Evolutionary conservation across 495 filamentous ascomycete species (phyloP).

Genomic region (Staphylotrichum longicolle): DNA sequence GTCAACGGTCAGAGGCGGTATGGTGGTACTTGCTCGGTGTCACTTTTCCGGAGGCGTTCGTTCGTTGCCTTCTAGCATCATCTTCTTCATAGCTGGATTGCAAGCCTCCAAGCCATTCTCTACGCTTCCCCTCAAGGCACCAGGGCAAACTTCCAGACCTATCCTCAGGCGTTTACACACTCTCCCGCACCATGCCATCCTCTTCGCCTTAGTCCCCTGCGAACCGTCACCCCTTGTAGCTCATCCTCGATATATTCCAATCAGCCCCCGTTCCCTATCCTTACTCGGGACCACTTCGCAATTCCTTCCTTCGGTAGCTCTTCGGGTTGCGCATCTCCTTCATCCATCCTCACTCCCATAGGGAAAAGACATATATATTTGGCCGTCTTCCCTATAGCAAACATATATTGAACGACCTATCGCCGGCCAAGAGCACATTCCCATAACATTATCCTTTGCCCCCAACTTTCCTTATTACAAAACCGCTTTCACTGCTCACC

Average conservation of each 20-base stretch:
- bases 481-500: not conserved
- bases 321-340: not conserved
- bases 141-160: not conserved
- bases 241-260: not conserved
- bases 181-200: constrained; percentile 1
- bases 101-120: not conserved
- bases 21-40: not conserved
- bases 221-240: constrained; percentile 1
- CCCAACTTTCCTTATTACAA: no score
- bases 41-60: constrained; percentile 5
- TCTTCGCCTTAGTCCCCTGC: not conserved
- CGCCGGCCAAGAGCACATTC: not conserved
- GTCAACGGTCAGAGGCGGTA: not conserved
- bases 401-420: not conserved
- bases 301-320: not conserved
- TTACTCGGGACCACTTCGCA: not conserved
- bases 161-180: not conserved
- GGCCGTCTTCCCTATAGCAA: not conserved
- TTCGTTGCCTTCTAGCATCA: not conserved
- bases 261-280: constrained; percentile 1
- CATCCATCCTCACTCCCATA: not conserved
- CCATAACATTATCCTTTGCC: not conserved
- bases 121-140: not conserved
- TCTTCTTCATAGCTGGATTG: not conserved
- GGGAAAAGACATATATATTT: not conserved